Conservation (phyloP, 768 basidiomycete genomes). For the Saitozyma podzolica region DNA sequence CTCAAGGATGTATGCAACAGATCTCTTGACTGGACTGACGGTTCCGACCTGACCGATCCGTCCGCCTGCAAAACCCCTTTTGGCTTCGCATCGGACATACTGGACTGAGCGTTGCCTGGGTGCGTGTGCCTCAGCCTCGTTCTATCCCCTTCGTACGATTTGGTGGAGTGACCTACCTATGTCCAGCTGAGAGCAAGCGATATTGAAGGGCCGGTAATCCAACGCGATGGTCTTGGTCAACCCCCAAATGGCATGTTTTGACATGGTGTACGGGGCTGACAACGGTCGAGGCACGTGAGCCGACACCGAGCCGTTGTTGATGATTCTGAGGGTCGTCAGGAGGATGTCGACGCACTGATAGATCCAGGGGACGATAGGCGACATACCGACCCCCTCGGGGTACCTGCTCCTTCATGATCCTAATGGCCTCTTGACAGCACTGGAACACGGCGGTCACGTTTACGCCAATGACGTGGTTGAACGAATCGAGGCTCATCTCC, state of each 20-base stretch:
- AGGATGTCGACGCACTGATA: too few relatives aligned
- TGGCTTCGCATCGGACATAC: too few relatives aligned
- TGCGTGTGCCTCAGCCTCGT: conserved; percentile 3
- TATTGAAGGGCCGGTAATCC: too few relatives aligned
- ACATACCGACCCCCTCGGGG: conserved; percentile 63
- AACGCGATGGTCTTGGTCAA: conserved; percentile 41
- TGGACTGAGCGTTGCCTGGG: not conserved
- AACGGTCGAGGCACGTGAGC: conserved; percentile 40
- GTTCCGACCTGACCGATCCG: conserved; percentile 3
- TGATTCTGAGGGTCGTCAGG: too few relatives aligned
- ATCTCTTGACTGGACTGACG: conserved; percentile 13
- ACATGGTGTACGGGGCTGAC: conserved; percentile 63
- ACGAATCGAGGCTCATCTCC: conserved; percentile 57
- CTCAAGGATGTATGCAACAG: too few relatives aligned
- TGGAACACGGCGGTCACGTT: conserved; percentile 74
- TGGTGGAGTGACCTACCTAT: conserved; percentile 59
- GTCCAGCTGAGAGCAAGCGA: conserved; percentile 61
- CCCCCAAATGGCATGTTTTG: conserved; percentile 76
- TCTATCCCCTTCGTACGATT: not conserved
- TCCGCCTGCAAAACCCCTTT: not conserved
- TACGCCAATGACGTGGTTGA: conserved; percentile 59
- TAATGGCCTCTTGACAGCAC: conserved; percentile 72
- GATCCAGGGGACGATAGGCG: too few relatives aligned
- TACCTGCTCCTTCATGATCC: conserved; percentile 66
- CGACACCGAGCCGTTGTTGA: conserved; percentile 4